These are phyloP conservation scores for Yamadazyma endophytica DNA, from an alignment of 805 yeast genomes.

Conservation along the genomic window DNA sequence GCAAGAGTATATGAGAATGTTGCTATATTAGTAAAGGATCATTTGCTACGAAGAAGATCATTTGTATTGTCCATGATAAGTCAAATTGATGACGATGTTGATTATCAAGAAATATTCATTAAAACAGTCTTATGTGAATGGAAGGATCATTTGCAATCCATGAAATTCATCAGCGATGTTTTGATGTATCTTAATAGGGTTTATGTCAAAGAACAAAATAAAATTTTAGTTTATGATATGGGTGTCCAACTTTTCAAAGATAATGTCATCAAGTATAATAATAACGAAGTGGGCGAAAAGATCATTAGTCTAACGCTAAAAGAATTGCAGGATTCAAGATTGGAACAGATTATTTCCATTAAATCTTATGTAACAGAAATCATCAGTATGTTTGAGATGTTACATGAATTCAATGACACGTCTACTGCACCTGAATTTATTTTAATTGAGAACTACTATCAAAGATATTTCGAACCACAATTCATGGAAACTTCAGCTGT, in stretches of 20 bases:
- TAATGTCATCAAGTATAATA: conserved; percentile 47
- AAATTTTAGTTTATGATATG: conserved; percentile 64
- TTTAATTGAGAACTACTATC: conserved; percentile 58
- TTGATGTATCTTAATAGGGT: conserved; percentile 85
- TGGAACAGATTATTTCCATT: conserved; percentile 49
- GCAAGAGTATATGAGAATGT: conserved; percentile 62
- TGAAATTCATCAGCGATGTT: conserved; percentile 79
- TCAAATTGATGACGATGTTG: not conserved
- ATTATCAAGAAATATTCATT: conserved; percentile 28
- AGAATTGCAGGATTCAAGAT: conserved; percentile 54
- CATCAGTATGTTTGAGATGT: conserved; percentile 67
- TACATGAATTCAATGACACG: conserved; percentile 35
- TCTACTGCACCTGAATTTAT: conserved; percentile 21
- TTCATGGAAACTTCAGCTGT: conserved; percentile 51
- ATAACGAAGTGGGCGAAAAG: conserved; percentile 47
- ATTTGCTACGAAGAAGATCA: conserved; percentile 30
- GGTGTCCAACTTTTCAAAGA: conserved; percentile 69
- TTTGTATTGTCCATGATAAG: conserved; percentile 15
- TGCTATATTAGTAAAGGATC: conserved; percentile 40
- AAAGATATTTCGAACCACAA: conserved; percentile 61
- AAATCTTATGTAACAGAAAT: conserved; percentile 56
- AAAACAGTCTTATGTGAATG: conserved; percentile 45
- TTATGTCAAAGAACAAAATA: conserved; percentile 65
- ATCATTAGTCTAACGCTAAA: conserved; percentile 48
- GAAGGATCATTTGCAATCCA: conserved; percentile 67